phyloP scores from a whole-genome alignment of 1,139 yeast genomes.

The Pneumocystis murina region DNA sequence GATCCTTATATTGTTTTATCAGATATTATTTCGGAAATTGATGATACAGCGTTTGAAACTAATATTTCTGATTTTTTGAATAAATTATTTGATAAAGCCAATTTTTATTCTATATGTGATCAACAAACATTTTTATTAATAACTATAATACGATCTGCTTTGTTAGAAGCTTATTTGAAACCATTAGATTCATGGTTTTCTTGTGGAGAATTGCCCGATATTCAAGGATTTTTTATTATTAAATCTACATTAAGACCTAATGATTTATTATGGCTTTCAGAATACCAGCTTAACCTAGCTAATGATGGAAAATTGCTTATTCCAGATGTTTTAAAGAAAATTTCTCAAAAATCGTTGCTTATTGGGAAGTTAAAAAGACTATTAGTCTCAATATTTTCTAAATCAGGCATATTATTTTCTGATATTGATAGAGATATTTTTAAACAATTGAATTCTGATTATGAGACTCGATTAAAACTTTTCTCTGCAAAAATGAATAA shows the following conservation, averaged over 20 bases:
- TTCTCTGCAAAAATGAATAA: not conserved
- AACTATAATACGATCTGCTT: not conserved
- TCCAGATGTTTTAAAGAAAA: not conserved
- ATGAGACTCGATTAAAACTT: not conserved
- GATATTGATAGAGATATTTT: not conserved
- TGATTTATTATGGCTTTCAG: not conserved
- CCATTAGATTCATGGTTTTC: not conserved
- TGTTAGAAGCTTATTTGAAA: not conserved
- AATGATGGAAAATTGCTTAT: not conserved
- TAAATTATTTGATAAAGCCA: not conserved
- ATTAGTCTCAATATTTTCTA: not conserved
- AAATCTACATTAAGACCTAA: not conserved
- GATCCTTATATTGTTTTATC: not conserved
- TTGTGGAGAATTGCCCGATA: not conserved
- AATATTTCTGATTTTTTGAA: not conserved
- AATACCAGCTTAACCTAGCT: not conserved
- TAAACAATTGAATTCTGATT: not conserved
- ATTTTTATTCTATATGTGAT: not conserved
- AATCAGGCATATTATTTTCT: not conserved
- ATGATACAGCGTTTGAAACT: not conserved
- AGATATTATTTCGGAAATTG: not conserved
- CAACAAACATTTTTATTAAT: not conserved
- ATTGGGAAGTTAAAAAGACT: not conserved
- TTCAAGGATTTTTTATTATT: not conserved
- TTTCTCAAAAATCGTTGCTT: not conserved